A percentile compares a stretch with the other conserved stretches of the same genome.
Conservation (phyloP, 1,284 basidiomycete genomes). For the Cutaneotrichosporon curvatum region DNA sequence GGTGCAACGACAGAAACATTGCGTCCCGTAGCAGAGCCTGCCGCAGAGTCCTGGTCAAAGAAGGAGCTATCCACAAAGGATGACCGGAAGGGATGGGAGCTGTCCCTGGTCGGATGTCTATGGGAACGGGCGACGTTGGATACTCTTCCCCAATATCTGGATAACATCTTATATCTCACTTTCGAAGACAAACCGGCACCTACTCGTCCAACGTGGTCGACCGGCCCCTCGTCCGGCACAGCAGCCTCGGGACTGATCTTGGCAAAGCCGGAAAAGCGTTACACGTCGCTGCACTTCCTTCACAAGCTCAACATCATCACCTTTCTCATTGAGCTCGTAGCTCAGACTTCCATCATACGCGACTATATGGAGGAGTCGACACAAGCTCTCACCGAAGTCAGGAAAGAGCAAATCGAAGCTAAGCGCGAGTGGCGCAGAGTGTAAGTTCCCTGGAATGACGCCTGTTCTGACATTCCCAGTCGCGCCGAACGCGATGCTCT, state of each 20-base stretch:
- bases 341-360: constrained; percentile 82
- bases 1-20: constrained; percentile 43
- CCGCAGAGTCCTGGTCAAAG: constrained; percentile 29
- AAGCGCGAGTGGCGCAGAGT: constrained; percentile 78
- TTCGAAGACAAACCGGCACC: constrained; percentile 51
- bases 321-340: constrained; percentile 82
- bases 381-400: constrained; percentile 75
- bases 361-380: constrained; percentile 85
- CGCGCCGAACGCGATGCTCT: constrained; percentile 44
- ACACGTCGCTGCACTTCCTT: constrained; percentile 61
- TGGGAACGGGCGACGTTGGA: constrained; percentile 78
- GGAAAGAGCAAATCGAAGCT: constrained; percentile 93
- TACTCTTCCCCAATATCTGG: constrained; percentile 66
- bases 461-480: constrained; percentile 13
- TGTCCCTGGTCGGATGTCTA: constrained; percentile 73
- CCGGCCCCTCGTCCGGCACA: constrained; percentile 42
- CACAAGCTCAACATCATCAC: constrained; percentile 79
- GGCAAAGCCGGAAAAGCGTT: constrained; percentile 56
- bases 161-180: constrained; percentile 66
- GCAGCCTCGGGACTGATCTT: constrained; percentile 34
- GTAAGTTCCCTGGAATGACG: constrained; percentile 51
- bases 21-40: constrained; percentile 27
- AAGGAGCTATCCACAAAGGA: constrained; percentile 35
- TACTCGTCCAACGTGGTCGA: constrained; percentile 43
- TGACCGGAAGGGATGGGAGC: constrained; percentile 58